phyloP scores from a whole-genome alignment of 345 rosid genomes.

The Melaleuca quinquenervia region DNA sequence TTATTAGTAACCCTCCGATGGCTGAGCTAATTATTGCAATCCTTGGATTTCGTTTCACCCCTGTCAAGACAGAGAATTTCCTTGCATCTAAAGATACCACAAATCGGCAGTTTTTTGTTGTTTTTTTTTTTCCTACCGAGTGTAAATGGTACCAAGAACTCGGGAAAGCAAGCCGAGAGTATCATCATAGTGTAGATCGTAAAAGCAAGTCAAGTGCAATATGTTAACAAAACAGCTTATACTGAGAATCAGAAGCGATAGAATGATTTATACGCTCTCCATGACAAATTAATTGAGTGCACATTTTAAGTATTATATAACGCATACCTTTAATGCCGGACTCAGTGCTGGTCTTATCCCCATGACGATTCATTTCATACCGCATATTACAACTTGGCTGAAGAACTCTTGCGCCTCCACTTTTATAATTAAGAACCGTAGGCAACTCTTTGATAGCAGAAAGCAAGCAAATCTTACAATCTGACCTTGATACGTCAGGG shows the following conservation, averaged over 20 bases:
- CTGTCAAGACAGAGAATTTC: neutral
- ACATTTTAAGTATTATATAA: neutral
- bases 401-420: neutral
- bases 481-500: neutral
- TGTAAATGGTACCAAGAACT: neutral
- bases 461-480: neutral
- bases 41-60: neutral
- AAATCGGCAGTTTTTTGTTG: neutral
- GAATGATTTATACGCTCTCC: rapidly evolving
- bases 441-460: neutral
- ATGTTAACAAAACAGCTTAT: neutral
- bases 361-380: neutral
- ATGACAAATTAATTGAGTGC: neutral
- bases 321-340: neutral
- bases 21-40: neutral
- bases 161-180: neutral
- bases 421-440: neutral
- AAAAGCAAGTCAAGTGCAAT: neutral
- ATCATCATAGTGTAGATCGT: neutral
- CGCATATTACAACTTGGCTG: constrained; percentile 6
- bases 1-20: neutral
- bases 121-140: neutral
- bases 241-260: neutral
- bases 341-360: neutral
- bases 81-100: neutral